These are phyloP conservation scores for Cucurbita pepo DNA, from an alignment of 306 rosid genomes.

Conservation along the genomic window DNA sequence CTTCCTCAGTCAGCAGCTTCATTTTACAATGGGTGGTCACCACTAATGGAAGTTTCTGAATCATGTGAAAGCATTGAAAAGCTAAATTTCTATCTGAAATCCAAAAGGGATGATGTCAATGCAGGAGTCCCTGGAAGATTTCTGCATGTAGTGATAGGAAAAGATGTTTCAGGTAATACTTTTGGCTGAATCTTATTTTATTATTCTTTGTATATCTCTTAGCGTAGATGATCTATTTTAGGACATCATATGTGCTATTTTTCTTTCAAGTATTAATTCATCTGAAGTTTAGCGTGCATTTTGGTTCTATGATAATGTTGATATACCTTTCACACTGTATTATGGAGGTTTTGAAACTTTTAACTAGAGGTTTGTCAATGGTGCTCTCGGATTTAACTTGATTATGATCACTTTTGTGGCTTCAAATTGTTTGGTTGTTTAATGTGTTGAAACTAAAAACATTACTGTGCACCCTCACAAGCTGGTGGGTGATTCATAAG, in stretches of 20 bases:
- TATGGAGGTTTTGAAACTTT: not conserved
- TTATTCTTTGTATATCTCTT: not conserved
- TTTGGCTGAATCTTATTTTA: not conserved
- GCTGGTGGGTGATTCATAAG: not conserved
- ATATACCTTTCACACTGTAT: not conserved
- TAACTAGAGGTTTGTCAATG: not conserved
- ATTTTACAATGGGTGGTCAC: conserved; percentile 47
- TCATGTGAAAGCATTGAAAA: conserved; percentile 38
- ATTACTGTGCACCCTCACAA: not conserved
- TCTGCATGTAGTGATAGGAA: conserved; percentile 52
- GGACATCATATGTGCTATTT: not conserved
- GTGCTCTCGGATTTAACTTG: not conserved
- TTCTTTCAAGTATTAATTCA: not conserved
- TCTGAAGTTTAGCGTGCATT: not conserved
- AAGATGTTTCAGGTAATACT: conserved; percentile 47
- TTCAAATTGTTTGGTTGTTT: not conserved
- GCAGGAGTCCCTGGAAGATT: conserved; percentile 65
- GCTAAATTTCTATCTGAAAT: conserved; percentile 52
- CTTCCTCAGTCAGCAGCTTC: conserved; percentile 68
- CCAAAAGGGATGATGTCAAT: conserved; percentile 48
- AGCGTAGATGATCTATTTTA: not conserved
- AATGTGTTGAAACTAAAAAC: not conserved
- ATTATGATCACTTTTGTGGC: not conserved
- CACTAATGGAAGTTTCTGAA: conserved; percentile 49
- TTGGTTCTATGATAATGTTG: not conserved